Conservation (phyloP, 1,284 basidiomycete genomes). For the Rhodotorula sp. region DNA sequence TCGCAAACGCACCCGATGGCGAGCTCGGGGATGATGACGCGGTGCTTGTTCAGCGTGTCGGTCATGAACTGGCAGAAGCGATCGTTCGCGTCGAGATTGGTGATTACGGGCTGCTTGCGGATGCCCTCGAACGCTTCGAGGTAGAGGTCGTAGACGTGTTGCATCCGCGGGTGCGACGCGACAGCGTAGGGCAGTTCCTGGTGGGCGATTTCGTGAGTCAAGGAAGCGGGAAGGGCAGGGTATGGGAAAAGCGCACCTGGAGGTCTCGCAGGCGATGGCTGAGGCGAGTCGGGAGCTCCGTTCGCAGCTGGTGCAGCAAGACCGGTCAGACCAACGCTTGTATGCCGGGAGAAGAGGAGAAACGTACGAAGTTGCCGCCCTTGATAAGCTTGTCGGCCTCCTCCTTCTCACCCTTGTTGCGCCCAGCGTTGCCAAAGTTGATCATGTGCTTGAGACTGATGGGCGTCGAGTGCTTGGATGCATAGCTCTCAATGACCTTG, state of each 20-base stretch:
- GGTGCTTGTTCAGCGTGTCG: slow-evolving; percentile 74
- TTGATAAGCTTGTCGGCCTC: slow-evolving; percentile 44
- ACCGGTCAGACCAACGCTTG: too few species aligned
- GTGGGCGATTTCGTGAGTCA: too few species aligned
- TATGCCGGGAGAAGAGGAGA: neutral
- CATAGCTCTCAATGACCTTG: slow-evolving; percentile 28
- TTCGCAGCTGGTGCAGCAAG: slow-evolving; percentile 58
- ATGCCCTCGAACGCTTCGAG: slow-evolving; percentile 58
- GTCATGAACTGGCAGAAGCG: slow-evolving; percentile 73
- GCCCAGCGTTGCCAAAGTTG: slow-evolving; percentile 40
- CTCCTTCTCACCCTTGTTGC: slow-evolving; percentile 40
- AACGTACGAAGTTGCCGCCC: slow-evolving; percentile 46
- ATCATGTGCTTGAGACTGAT: slow-evolving; percentile 46
- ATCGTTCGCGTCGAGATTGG: slow-evolving; percentile 72
- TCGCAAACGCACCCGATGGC: slow-evolving; percentile 37
- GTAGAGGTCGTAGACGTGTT: slow-evolving; percentile 72
- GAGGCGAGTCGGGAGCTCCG: slow-evolving; percentile 82
- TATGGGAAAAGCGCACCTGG: slow-evolving; percentile 59
- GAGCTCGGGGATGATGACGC: slow-evolving; percentile 49
- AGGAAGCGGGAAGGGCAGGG: too few species aligned
- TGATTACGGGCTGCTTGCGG: slow-evolving; percentile 72
- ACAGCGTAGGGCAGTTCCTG: slow-evolving; percentile 75
- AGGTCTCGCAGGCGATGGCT: slow-evolving; percentile 84
- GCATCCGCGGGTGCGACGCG: slow-evolving; percentile 80
- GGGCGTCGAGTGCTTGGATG: slow-evolving; percentile 35